Evolutionary conservation across 345 rosid species (phyloP).

Genomic region (Rhizophora apiculata): DNA sequence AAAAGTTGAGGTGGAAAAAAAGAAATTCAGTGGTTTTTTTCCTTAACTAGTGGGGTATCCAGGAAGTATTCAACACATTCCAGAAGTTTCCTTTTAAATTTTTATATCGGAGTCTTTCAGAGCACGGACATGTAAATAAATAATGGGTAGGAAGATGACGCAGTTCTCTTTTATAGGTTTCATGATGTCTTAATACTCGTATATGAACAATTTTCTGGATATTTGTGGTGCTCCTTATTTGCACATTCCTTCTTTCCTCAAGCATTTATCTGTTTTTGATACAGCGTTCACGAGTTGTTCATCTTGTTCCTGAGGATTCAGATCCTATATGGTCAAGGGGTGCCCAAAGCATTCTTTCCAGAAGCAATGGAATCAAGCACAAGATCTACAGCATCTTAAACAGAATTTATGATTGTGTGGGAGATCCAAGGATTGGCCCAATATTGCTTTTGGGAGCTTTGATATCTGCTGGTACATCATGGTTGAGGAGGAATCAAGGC

Average conservation of each 20-base stretch:
- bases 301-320: constrained; percentile 71
- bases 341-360: constrained; percentile 43
- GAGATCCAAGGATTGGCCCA: constrained; percentile 84
- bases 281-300: constrained; percentile 79
- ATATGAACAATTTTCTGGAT: not conserved
- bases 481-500: constrained; percentile 62
- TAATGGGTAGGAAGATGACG: too few relatives aligned
- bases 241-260: constrained; percentile 6
- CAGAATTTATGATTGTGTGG: constrained; percentile 42
- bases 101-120: too few relatives aligned
- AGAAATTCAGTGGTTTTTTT: too few relatives aligned
- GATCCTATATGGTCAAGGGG: constrained; percentile 70
- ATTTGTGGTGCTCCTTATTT: not conserved
- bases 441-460: constrained; percentile 74
- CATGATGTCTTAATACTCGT: constrained; percentile 1
- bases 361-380: constrained; percentile 54
- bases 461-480: constrained; percentile 61
- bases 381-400: constrained; percentile 31
- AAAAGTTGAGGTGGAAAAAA: too few relatives aligned
- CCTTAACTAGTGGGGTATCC: too few relatives aligned
- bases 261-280: constrained; percentile 9
- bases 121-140: too few relatives aligned
- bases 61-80: too few relatives aligned
- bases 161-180: not conserved
- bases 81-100: too few relatives aligned